Evolutionary conservation across 1,139 yeast genomes (phyloP), one percentile per base, ranked within the genome.

Genomic region (Sugiyamaella sp.): DNA sequence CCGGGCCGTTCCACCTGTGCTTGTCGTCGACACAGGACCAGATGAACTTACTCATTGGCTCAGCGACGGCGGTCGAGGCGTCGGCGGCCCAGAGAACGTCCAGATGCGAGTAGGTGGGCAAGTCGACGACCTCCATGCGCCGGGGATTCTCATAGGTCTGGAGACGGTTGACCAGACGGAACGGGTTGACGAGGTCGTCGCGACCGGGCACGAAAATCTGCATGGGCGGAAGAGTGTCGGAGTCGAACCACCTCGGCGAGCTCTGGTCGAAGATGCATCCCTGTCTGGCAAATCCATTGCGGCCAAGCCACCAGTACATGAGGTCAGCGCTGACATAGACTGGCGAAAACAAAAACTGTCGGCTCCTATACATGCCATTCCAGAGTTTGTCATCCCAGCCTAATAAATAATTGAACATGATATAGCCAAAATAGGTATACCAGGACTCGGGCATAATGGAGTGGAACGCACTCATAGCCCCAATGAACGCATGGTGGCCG

Each of bases 41-140:
- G 27, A 72, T 66, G 41, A 69, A 68, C 37, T 61, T 57, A 6
- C 58, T 57, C 57, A 82, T 76, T 37, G 79, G 79, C 46, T 49
- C 52, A 1, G 70, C 74, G 3, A 87, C 84, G 51, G 71, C 73
- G 2, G 76, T 76, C n/a, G 78, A 73, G 0, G 84, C 95, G 62
- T 88, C 90, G 27, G 74, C 69, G 0, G 97, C 95, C 98, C 98
- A 91, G 22, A 91, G 70, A 20, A 90, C 95, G 67, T 91, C 98
- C 64, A 91, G 76, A 69, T 91, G 98, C 47, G 95, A 93, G 67
- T 90, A 95, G 27, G 76, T 63, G 1, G 70, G 69, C 32, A 71
- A 52, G 32, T 68, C 67, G 14, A 63, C 61, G 5, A 69, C 63
- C 33, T 60, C 61, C 3, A 68, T 57, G 0, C 68, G 72, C 1